Base-by-base conservation (phyloP, 768 basidiomycete genomes). In the Rhodotorula babjevae region DNA sequence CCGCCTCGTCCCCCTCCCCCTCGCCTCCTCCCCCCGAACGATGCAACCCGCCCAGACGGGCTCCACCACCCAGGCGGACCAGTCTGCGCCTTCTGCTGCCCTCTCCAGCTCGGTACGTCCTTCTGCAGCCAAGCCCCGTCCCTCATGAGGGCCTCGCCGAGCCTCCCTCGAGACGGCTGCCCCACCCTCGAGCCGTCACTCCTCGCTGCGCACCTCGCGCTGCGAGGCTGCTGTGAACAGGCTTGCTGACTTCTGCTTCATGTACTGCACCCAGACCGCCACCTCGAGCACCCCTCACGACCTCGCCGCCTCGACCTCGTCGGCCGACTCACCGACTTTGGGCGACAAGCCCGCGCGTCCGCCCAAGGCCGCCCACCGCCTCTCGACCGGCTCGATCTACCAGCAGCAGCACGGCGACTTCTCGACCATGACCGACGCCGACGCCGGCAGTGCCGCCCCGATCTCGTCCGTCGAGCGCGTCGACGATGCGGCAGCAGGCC, bases 371-470 rank as follows among this genome's bases (percentile, higher is more conserved):
- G 52, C 63, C 21, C 36, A 70, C 53, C 56, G 69, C 27, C 62
- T 65, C 14, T 64, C 66, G 36, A 70, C 69, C 27, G 63, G 63
- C 44, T 6, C 61, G 50, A 73, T 75, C 46, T 68, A 75, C 2
- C 53, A 55, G n/a, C 27, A 55, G n/a, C 2, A n/a, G 2, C 25
- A n/a, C 6, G 3, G n/a, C 14, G 27, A 15, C n/a, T n/a, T 14
- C 9, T 9, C 40, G 23, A 42, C 29, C 23, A 42, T 29, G 58
- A 18, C 40, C 40, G 40, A 23, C n/a, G 46, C 23, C 9, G 29
- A 31, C 31, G 47, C 50, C 21, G 56, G 57, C n/a, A 57, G 31
- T 8, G 56, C 31, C 31, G 56, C 56, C 10, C 58, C 61, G 29
- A 60, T 57, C 31, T 31, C 56, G 23, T 46, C 44, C 23, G 60